Evolutionary conservation across 352 stramenopile genomes (phyloP).

Genomic region (Aphanomyces cochlioides): DNA sequence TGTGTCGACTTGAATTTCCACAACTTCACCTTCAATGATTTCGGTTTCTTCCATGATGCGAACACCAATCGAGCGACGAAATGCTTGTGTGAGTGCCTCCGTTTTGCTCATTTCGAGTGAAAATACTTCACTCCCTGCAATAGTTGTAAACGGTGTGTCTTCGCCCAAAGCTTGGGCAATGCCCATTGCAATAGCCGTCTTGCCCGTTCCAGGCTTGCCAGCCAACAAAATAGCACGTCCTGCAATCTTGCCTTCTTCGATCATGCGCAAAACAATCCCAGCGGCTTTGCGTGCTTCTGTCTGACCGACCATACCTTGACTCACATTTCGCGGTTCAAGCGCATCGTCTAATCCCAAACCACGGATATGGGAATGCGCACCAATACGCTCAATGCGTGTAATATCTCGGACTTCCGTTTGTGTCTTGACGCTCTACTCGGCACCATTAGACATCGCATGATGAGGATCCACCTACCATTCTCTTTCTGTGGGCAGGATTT

Average conservation of each 20-base stretch:
- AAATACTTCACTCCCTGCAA: constrained; percentile 98
- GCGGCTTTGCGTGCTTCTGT: constrained; percentile 88
- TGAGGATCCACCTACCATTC: constrained; percentile 12
- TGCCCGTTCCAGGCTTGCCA: constrained; percentile 94
- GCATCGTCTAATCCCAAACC: constrained; percentile 97
- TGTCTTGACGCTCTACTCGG: constrained; percentile 70
- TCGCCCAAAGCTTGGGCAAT: constrained; percentile 96
- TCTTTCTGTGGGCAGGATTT: constrained; percentile 27
- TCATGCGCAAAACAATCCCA: constrained; percentile 98
- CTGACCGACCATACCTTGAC: constrained; percentile 97
- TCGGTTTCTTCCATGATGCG: constrained; percentile 99
- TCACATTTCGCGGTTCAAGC: constrained; percentile 91
- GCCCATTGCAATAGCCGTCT: constrained; percentile 98
- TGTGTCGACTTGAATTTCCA: constrained; percentile 98
- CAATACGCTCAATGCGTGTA: constrained; percentile 98
- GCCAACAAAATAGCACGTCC: constrained; percentile 95
- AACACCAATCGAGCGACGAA: constrained; percentile 95
- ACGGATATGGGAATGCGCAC: constrained; percentile 98
- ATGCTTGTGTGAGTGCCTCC: constrained; percentile 97
- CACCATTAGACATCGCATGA: neutral
- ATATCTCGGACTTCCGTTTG: constrained; percentile 94
- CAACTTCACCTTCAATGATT: constrained; percentile 99
- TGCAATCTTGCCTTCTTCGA: constrained; percentile 97
- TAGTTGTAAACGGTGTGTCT: constrained; percentile 98
- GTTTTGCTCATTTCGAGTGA: constrained; percentile 99